Conservation (phyloP, 768 basidiomycete species). For the Calocybe cyanea region DNA sequence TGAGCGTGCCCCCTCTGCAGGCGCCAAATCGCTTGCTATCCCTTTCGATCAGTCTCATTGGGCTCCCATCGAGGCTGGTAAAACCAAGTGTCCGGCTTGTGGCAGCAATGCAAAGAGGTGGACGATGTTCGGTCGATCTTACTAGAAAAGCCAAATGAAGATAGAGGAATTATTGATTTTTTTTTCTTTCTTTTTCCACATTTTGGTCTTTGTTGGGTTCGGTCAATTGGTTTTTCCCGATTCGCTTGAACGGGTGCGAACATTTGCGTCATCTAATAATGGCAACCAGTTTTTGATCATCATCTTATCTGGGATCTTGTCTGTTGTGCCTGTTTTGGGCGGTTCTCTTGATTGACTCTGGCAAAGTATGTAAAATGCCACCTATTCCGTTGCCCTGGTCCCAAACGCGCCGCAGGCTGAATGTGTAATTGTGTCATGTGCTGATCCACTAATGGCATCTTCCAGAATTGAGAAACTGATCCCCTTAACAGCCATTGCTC, state of each 20-base stretch:
- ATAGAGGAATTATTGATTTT: constrained; percentile 6
- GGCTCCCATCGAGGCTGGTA: constrained; percentile 73
- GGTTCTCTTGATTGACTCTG: constrained; percentile 8
- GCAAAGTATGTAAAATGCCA: constrained; percentile 11
- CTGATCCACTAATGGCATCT: constrained; percentile 17
- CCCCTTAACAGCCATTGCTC: constrained; percentile 12
- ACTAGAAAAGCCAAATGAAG: constrained; percentile 35
- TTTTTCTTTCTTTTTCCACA: neutral
- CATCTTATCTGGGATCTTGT: constrained; percentile 2
- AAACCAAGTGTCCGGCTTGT: constrained; percentile 90
- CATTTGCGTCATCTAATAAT: constrained; percentile 6
- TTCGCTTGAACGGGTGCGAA: neutral
- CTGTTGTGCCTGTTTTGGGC: constrained; percentile 4
- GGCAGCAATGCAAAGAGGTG: constrained; percentile 87
- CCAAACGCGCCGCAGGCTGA: constrained; percentile 6
- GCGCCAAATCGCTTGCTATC: constrained; percentile 95
- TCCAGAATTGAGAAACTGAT: constrained; percentile 14
- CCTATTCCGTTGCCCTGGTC: constrained; percentile 8
- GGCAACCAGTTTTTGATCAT: constrained; percentile 11
- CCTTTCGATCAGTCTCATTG: constrained; percentile 90
- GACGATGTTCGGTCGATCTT: constrained; percentile 94
- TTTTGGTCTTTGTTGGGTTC: constrained; percentile 11
- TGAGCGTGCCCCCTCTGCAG: constrained; percentile 93
- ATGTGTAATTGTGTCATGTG: constrained; percentile 15
- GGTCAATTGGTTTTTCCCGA: constrained; percentile 5